Percentiles rank a stretch among this genome's conserved stretches.
Evolutionary conservation across 179 eudicot genomes (phyloP).

Genomic region (Beta macrorhiza): DNA sequence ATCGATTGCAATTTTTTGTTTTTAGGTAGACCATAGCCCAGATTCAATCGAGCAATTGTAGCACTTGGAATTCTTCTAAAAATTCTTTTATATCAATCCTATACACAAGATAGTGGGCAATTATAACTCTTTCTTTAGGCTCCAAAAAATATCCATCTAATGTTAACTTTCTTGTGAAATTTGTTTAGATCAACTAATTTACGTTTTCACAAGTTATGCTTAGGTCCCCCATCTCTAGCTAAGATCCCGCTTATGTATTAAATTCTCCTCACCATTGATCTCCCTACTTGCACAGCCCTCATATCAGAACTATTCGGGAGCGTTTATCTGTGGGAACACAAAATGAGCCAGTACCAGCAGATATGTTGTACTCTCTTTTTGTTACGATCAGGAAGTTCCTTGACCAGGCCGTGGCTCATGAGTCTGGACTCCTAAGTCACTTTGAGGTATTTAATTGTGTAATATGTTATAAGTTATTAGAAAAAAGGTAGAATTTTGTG

Average conservation of each 20-base stretch:
- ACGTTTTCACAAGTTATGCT: neutral
- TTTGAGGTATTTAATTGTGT: slow-evolving; percentile 66
- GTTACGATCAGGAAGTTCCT: slow-evolving; percentile 48
- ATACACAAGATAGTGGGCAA: neutral
- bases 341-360: slow-evolving; percentile 64
- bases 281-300: slow-evolving; percentile 71
- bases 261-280: slow-evolving; percentile 27
- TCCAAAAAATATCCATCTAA: neutral
- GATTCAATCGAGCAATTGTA: neutral
- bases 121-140: neutral
- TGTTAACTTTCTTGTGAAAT: neutral
- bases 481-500: neutral
- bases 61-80: neutral
- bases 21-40: neutral
- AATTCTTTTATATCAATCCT: neutral
- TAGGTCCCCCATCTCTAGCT: neutral
- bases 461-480: neutral
- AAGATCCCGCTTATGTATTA: neutral
- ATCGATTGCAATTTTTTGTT: neutral
- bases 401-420: slow-evolving; percentile 67
- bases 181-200: no score
- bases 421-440: slow-evolving; percentile 70
- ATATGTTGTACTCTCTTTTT: slow-evolving; percentile 47
- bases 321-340: slow-evolving; percentile 68
- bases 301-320: slow-evolving; percentile 78